Conservation (phyloP, 2,329 filamentous ascomycete species). For the Pseudopyrenochaeta lycopersici region DNA sequence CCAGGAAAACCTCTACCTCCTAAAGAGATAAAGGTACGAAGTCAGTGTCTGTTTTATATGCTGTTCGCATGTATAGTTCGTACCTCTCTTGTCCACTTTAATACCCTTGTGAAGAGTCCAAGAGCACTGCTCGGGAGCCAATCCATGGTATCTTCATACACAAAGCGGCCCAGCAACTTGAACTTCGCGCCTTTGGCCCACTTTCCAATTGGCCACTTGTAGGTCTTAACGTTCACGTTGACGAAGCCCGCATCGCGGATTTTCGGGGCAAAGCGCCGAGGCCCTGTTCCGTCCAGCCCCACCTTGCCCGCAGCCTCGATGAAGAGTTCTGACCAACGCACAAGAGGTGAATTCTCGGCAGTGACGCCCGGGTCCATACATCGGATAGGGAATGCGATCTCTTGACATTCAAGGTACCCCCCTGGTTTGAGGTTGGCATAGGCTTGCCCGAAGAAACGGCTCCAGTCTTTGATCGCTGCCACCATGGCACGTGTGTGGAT, state of each 20-base stretch:
- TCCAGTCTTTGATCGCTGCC: constrained; percentile 64
- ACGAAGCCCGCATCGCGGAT: constrained; percentile 37
- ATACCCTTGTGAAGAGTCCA: constrained; percentile 37
- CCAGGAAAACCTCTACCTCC: constrained; percentile 39
- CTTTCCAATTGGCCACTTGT: constrained; percentile 44
- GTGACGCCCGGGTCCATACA: constrained; percentile 36
- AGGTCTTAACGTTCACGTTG: constrained; percentile 34
- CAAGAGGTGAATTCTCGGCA: constrained; percentile 28
- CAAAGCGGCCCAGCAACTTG: constrained; percentile 38
- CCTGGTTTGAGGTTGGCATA: constrained; percentile 55
- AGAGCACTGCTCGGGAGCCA: constrained; percentile 36
- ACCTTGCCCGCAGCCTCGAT: constrained; percentile 32
- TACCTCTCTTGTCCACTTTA: constrained; percentile 34
- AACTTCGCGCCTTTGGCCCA: constrained; percentile 43
- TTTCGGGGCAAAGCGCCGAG: constrained; percentile 47
- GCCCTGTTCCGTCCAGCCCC: constrained; percentile 52
- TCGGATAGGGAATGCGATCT: constrained; percentile 42
- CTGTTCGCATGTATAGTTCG: too few species aligned
- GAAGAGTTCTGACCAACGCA: constrained; percentile 38
- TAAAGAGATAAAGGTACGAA: too few species aligned
- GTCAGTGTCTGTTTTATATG: too few species aligned
- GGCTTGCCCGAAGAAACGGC: constrained; percentile 56
- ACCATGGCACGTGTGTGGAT: constrained; percentile 64
- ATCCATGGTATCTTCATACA: constrained; percentile 37
- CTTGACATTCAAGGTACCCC: constrained; percentile 62